A percentile compares a stretch with the other conserved stretches of the same genome.
phyloP scores from a whole-genome alignment of 2,329 filamentous ascomycete genomes.

The Colletotrichum sp. region DNA sequence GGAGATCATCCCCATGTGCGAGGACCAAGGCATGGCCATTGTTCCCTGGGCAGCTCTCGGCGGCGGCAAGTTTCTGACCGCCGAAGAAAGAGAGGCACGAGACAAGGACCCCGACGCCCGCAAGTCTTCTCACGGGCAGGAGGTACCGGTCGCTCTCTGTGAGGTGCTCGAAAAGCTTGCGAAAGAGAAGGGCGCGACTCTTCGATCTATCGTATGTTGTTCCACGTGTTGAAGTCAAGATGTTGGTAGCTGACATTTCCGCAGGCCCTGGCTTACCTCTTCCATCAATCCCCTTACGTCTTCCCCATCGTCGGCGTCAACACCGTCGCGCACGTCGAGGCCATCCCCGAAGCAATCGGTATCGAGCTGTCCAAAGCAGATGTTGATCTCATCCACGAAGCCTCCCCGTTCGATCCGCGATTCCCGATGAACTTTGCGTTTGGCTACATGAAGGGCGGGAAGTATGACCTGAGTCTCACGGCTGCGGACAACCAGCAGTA shows the following conservation, averaged over 20 bases:
- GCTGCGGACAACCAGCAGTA: background rate
- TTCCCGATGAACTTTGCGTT: conserved; percentile 47
- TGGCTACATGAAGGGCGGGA: background rate
- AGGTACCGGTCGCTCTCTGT: background rate
- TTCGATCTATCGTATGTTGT: background rate
- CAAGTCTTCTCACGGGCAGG: background rate
- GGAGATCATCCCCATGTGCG: conserved; percentile 46
- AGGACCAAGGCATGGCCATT: conserved; percentile 52
- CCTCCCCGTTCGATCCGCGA: conserved; percentile 57
- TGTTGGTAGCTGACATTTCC: background rate
- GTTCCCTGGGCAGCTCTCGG: conserved; percentile 65
- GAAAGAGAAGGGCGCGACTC: background rate
- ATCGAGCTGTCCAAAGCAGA: conserved; percentile 59
- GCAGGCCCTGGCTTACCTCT: conserved; percentile 63
- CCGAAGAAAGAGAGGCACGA: conserved; percentile 32
- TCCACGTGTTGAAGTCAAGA: background rate
- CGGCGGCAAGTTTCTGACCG: conserved; percentile 52
- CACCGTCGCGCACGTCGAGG: conserved; percentile 65
- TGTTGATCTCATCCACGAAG: conserved; percentile 59
- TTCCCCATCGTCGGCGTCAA: conserved; percentile 67
- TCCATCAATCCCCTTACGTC: conserved; percentile 64
- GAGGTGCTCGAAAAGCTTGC: conserved; percentile 19
- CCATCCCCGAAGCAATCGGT: conserved; percentile 62
- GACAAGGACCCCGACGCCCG: conserved; percentile 9
- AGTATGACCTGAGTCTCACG: conserved; percentile 3